Base-by-base conservation (phyloP, 2,329 filamentous ascomycete genomes). In the Alternaria atra region DNA sequence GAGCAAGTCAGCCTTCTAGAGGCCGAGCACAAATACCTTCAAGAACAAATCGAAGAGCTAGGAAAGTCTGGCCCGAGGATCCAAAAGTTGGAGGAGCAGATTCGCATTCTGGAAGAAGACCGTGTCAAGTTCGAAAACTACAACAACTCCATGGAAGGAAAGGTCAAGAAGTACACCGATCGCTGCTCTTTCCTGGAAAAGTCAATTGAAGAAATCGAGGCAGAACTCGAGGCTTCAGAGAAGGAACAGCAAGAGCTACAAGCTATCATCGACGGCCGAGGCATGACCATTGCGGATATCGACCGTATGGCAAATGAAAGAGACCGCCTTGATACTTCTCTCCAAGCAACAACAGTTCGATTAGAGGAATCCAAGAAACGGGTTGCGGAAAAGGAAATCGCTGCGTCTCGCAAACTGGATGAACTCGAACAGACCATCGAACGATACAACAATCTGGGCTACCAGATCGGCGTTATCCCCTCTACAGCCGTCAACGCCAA, bases 281-380 rank as follows among this genome's bases (percentile, higher is more conserved):
- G 95, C 2, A 94, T 99, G 77, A 96, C 93, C 73, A 96, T 97
- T 81, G 91, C 95, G 81, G 95, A 99, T 85, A 98, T 99, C 75
- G 95, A 99, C 85, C 93, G 95, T 79, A 97, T 99, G 94, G 97
- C 93, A 70, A 90, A 92, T 35, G 95, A 99, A 78, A 90, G 94
- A 54, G 95, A 99, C 73, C 89, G 95, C 47, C 86, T 99, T n/a
- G 92, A 97, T 67, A 94, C 91, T 71, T 91, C 90, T 42, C 90
- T 97, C 44, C 93, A 97, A 70, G 87, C 89, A 2, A 91, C 92
- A 0, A 85, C 88, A 6, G 84, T 87, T 55, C 87, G 92, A 53
- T 84, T 97, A 0, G 94, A 97, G 58, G 95, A 98, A 64, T 87
- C 90, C 8, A 96, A 96, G 82, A 90, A 87, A 67, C 90, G 88